Base-by-base conservation (phyloP, 2,329 filamentous ascomycete species). In the Teratosphaeriaceae sp. region DNA sequence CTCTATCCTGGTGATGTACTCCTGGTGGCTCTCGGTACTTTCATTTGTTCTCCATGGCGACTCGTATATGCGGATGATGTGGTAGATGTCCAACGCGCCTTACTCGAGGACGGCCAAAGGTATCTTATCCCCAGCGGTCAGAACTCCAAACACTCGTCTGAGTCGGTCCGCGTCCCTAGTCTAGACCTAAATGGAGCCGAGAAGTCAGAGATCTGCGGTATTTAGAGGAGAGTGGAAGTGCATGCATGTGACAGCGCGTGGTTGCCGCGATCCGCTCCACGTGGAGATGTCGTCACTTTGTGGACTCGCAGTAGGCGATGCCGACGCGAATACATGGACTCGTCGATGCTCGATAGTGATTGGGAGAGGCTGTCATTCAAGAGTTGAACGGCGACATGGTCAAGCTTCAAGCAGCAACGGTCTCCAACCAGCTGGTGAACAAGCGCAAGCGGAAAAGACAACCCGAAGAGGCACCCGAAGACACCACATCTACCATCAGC, bases 341-440 rank as follows among this genome's bases (percentile, higher is more conserved):
- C 24, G 24, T 27, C n/a, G n/a, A n/a, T n/a, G n/a, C 8, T n/a
- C n/a, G n/a, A 27, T 27, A n/a, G 24, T 27, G 24, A 27, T 27
- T 8, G 8, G 24, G 24, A 27, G 24, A 8, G 24, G 24, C 8
- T 8, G 24, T 8, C 8, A n/a, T 27, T 8, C 24, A 27, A n/a
- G 24, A 27, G 24, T 27, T 27, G 8, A 27, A 8, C 24, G 24
- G 24, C 24, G n/a, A 16, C 9, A 72, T 73, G 70, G 62, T 67
- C 52, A 67, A 66, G 50, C 54, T 73, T 21, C 67, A 72, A 56
- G 71, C 69, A 42, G 69, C 69, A 7, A 71, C 71, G 5, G 66
- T 71, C 13, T 72, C 70, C 2, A 70, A 71, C 45, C 66, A 69
- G 45, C 56, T 68, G 12, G 58, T 69, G 21, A 56, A 55, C 27